Evolutionary conservation across 2,329 filamentous ascomycete genomes (phyloP).

Genomic region (Dactylellina haptotyla): DNA sequence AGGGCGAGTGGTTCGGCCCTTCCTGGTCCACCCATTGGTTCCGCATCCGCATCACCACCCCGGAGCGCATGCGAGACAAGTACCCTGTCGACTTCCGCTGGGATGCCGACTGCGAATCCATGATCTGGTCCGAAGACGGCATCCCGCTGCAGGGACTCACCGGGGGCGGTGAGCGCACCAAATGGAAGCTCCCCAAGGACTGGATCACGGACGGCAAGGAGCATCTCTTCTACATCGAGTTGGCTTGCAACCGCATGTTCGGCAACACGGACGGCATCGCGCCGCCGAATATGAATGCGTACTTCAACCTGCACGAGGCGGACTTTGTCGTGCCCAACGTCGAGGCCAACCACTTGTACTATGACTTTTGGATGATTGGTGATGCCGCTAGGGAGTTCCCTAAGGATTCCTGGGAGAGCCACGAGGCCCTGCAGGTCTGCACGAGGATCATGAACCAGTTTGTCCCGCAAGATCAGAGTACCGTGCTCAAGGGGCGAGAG

Average conservation of each 20-base stretch:
- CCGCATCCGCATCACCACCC: slow-evolving; percentile 81
- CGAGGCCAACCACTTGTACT: slow-evolving; percentile 81
- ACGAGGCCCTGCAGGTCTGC: slow-evolving; percentile 82
- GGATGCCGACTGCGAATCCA: slow-evolving; percentile 93
- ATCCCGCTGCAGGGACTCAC: slow-evolving; percentile 90
- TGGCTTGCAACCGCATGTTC: slow-evolving; percentile 99
- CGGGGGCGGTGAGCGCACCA: slow-evolving; percentile 84
- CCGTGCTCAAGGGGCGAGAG: slow-evolving; percentile 80
- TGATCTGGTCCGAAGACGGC: slow-evolving; percentile 92
- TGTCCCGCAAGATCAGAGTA: slow-evolving; percentile 79
- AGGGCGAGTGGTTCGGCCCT: slow-evolving; percentile 85
- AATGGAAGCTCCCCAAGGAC: slow-evolving; percentile 86
- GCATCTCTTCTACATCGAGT: slow-evolving; percentile 93
- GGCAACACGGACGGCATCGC: slow-evolving; percentile 91
- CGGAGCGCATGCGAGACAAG: slow-evolving; percentile 76
- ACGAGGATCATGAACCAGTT: slow-evolving; percentile 92
- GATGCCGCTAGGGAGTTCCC: slow-evolving; percentile 94
- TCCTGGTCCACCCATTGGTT: slow-evolving; percentile 99
- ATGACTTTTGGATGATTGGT: slow-evolving; percentile 95
- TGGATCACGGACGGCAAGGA: slow-evolving; percentile 83
- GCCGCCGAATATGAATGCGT: slow-evolving; percentile 84
- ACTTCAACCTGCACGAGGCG: slow-evolving; percentile 78
- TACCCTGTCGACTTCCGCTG: slow-evolving; percentile 93
- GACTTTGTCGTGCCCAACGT: slow-evolving; percentile 90
- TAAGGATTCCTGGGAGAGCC: slow-evolving; percentile 76